These are phyloP conservation scores for Cicer cuneatum DNA, from an alignment of 306 rosid species.

Conservation along the genomic window DNA sequence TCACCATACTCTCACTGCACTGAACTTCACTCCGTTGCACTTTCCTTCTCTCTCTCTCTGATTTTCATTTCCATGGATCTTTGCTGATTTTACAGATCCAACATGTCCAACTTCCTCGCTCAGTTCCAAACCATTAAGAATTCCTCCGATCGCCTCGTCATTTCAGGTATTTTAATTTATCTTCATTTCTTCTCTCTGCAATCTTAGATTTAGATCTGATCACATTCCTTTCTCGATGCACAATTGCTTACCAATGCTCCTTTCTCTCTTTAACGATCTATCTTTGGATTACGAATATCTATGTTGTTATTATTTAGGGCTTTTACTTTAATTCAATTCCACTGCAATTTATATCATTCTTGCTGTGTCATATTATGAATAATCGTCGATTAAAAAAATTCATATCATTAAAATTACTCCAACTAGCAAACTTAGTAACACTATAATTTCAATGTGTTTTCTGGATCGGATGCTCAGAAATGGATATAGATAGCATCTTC, in stretches of 20 bases:
- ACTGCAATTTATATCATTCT: conserved; percentile 13
- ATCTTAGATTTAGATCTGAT: conserved; percentile 50
- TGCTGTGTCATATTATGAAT: background rate
- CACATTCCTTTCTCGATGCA: conserved; percentile 26
- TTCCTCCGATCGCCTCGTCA: conserved; percentile 84
- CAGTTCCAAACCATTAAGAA: conserved; percentile 94
- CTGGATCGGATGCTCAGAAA: conserved; percentile 11
- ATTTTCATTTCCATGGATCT: conserved; percentile 48
- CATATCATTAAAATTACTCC: background rate
- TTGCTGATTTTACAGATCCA: conserved; percentile 54
- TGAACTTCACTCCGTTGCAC: conserved; percentile 2
- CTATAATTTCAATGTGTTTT: conserved; percentile 25
- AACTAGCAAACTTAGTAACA: background rate
- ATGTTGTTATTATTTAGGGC: conserved; percentile 1
- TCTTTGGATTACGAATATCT: background rate
- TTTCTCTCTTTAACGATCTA: background rate
- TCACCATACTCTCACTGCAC: conserved; percentile 45
- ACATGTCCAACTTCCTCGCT: conserved; percentile 92
- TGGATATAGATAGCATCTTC: background rate
- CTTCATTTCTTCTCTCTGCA: conserved; percentile 29
- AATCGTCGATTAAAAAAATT: background rate
- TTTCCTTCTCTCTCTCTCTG: conserved; percentile 20
- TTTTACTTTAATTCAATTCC: conserved; percentile 28
- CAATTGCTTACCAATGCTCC: no score
- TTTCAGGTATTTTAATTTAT: conserved; percentile 61